A percentile compares a stretch with the other conserved stretches of the same genome.
These are phyloP conservation scores for Dictyostelium purpureum DNA, from an alignment of 78 protist genomes.

Conservation along the genomic window DNA sequence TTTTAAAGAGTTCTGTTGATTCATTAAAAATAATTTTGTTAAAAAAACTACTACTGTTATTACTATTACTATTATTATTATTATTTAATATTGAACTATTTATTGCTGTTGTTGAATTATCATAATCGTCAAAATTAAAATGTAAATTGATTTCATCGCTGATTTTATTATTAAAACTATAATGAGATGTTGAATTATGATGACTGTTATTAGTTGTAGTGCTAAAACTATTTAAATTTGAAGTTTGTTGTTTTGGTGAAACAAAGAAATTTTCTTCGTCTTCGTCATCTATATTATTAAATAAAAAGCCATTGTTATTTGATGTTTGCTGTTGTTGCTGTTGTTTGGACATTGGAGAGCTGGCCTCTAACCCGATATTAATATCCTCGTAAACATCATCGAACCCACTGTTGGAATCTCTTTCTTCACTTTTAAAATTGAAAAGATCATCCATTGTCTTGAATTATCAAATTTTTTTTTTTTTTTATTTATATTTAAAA, in stretches of 20 bases:
- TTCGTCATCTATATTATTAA: conserved; percentile 2
- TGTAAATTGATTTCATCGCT: not conserved
- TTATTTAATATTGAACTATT: not conserved
- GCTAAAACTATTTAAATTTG: not conserved
- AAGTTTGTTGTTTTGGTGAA: not conserved
- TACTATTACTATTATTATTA: not conserved
- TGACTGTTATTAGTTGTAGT: not conserved
- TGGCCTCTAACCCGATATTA: not conserved
- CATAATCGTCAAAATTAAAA: conserved; percentile 34
- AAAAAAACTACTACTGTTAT: not conserved
- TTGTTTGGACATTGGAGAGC: not conserved
- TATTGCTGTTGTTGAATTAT: not conserved
- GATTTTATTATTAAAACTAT: not conserved
- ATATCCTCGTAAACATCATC: conserved; percentile 59
- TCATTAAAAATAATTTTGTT: not conserved
- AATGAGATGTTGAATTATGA: not conserved
- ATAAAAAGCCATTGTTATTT: not conserved
- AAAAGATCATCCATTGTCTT: conserved; percentile 53
- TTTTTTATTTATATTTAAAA: no score
- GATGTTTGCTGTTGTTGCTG: not conserved
- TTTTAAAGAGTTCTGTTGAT: not conserved
- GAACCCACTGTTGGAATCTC: not conserved
- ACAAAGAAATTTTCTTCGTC: not conserved
- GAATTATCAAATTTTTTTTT: not conserved
- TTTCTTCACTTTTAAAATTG: conserved; percentile 1